Base-by-base conservation (phyloP, 139 green algal species). In the Nannochloris sp. region DNA sequence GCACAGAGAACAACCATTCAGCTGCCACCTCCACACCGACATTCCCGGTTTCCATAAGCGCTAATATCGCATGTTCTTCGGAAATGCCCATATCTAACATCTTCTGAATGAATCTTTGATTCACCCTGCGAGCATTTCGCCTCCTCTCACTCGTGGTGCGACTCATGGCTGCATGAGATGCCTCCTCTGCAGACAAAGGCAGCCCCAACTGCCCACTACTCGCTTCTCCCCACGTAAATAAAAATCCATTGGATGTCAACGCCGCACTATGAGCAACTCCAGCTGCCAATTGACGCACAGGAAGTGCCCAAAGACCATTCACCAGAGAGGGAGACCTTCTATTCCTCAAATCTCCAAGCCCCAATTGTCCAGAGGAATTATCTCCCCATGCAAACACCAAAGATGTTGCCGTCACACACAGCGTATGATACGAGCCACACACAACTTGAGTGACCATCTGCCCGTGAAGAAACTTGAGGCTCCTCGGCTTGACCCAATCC, bases 41-140 rank as follows among this genome's bases (percentile, higher is more conserved):
- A 65, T 90, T 91, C 44, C 86, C 85, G 0, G 88, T 95, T 67
- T 94, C 88, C 16, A 68, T 73, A 30, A 95, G 73, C 8, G 88
- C 88, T 14, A 91, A 60, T 72, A 89, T 74, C 2, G 79, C 76
- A 10, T 69, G 53, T 76, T 80, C 74, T 23, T 55, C 37, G 4
- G 86, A 78, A 44, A 96, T 91, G 60, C 90, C 90, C 85, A 96
- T 94, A 51, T 95, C 90, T 10, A 87, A 50, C 78, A 97, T 84
- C 12, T 79, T 74, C 11, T 79, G 67, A 31, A 96, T 74, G 57
- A 89, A 86, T 48, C 75, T 66, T 70, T 92, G 85, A 71, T 92
- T 92, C 30, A 88, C 74, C 49, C 70, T 68, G 16, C 70, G 65
- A 50, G 62, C 65, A 29, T 66, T 65, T 28, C 59, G 56, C 58